Evolutionary conservation across 306 rosid genomes (phyloP), one percentile per base, ranked within the genome.

Genomic region (peach (Prunus persica)): DNA sequence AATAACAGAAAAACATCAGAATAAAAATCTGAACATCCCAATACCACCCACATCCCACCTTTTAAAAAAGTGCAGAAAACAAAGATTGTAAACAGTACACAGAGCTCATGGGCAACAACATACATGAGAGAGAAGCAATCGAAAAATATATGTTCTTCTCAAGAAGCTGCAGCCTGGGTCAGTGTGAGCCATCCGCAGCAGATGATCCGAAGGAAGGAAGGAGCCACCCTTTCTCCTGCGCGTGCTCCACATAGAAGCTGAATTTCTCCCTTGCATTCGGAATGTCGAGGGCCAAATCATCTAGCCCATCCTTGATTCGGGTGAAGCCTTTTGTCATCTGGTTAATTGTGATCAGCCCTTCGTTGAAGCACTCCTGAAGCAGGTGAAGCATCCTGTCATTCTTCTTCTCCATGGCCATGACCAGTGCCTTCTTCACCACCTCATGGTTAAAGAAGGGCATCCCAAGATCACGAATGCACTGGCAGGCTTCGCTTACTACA

Each of bases 361-460:
- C 99, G 22, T 87, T 65, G 70, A 89, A 92, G 89, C 97, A 89
- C 73, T 88, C 99, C 87, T 92, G 97, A 60, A 95, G 89, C 66
- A 95, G 88, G 82, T 87, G 82, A 8, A 95, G 97, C 89, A 95
- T 77, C 65, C 97, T 79, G 52, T 95, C 99, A 41, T 95, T 92
- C 84, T 92, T 88, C 93, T 92, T 92, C 87, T 95, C 99, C 99
- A 95, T 95, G 47, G 97, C 99, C 99, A 95, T 95, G 19, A 89
- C 87, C 89, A 95, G 78, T 18, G 97, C 96, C 89, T 92, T 95
- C 88, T 95, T 95, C 86, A 95, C 99, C 2, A 95, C 99, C 89
- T 95, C 99, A 0, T 95, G 99, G 87, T 95, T 95, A 22, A 95
- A 95, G 96, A 95, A 95, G 43, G 97, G 93, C 99, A 95, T 92